Evolutionary conservation across 129 eudicot genomes (phyloP).

Genomic region (Gnaphalium uliginosum): DNA sequence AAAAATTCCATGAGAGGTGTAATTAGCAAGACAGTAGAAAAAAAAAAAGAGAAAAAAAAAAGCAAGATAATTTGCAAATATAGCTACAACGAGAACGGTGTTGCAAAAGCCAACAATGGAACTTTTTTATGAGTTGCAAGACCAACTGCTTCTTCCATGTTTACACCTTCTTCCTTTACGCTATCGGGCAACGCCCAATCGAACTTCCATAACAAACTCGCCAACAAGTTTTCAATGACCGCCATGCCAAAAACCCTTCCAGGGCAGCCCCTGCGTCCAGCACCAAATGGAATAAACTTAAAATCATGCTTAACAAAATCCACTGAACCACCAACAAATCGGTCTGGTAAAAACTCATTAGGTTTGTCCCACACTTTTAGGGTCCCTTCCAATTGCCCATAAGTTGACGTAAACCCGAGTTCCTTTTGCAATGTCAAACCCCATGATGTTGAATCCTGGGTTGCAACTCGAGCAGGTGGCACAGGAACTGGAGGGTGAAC

Average conservation of each 20-base stretch:
- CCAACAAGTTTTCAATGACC: constrained; percentile 35
- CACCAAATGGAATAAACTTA: constrained; percentile 57
- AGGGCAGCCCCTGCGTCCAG: constrained; percentile 53
- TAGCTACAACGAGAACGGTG: not conserved
- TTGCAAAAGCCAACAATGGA: constrained; percentile 40
- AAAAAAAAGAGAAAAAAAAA: too few relatives aligned
- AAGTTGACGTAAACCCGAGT: constrained; percentile 43
- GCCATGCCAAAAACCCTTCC: constrained; percentile 49
- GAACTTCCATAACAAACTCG: constrained; percentile 43
- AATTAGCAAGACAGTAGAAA: too few relatives aligned
- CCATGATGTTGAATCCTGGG: constrained; percentile 40
- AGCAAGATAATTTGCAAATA: too few relatives aligned
- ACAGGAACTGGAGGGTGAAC: constrained; percentile 48
- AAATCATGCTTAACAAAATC: constrained; percentile 26
- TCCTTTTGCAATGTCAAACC: constrained; percentile 45
- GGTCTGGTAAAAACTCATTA: constrained; percentile 44
- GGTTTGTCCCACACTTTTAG: constrained; percentile 42
- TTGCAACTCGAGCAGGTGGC: constrained; percentile 31
- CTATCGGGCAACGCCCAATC: constrained; percentile 47
- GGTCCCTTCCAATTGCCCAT: constrained; percentile 60
- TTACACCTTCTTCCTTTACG: constrained; percentile 28
- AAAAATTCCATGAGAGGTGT: too few relatives aligned
- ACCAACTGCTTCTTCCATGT: constrained; percentile 41
- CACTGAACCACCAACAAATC: constrained; percentile 46
- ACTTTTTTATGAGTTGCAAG: constrained; percentile 28